Evolutionary conservation across 768 basidiomycete genomes (phyloP), one percentile per base, ranked within the genome.

Genomic region (Rhizopogon salebrosus): DNA sequence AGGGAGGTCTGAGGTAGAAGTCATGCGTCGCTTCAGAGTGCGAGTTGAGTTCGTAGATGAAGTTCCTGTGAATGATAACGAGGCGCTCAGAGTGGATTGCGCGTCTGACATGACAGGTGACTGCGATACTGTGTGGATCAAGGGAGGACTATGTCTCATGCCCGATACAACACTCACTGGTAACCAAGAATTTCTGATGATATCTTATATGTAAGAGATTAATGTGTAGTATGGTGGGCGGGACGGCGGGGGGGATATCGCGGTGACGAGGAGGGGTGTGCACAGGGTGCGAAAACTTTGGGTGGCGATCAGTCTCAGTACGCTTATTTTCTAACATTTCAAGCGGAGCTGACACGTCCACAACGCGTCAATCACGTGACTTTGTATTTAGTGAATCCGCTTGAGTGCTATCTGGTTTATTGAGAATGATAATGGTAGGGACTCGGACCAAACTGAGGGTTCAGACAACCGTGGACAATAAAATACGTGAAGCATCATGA

Each of bases 1-100:
- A 31, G 77, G 70, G 48, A 80, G 68, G 52, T 78, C 71, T n/a
- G 74, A 60, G n/a, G 76, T 58, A 6, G 79, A 68, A 2, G 73
- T 46, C 35, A 78, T 68, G 38, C 74, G 75, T 48, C 80, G 80
- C 64, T 83, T 85, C 35, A 70, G 68, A 4, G 72, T 61, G 46
- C 68, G 70, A 16, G 45, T 42, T 16, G 55, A 34, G 24, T 64
- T 60, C 42, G 65, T 42, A 14, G 67, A 62, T 35, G 69, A 61
- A n/a, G 65, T 53, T 29, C 57, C 60, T 13, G 72, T 56, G 35
- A 65, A 62, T 36, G 66, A 59, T 31, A 62, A 39, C 29, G 63
- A 52, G 31, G 62, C 51, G 39, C 61, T 55, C 22, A 52, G 50
- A 48, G 56, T 36, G 35, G 59, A 41, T 20, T 42, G 54, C 18